Evolutionary conservation across 805 yeast genomes (phyloP).

Genomic region (Sungouiella blattae): DNA sequence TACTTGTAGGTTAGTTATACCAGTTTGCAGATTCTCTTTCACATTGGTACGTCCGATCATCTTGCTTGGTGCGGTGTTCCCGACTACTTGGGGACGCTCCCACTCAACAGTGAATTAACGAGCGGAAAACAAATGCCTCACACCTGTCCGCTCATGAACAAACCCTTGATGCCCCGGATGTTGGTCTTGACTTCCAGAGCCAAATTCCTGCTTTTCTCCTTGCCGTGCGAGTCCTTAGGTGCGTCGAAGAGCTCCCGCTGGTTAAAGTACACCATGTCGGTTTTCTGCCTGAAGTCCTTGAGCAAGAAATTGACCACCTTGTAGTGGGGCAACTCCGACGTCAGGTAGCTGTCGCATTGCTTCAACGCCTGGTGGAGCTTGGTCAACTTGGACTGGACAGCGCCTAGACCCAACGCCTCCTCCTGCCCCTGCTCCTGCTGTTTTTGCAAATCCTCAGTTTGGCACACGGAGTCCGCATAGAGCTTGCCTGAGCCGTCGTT

Average conservation of each 20-base stretch:
- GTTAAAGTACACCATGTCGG: conserved; percentile 34
- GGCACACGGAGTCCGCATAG: conserved; percentile 36
- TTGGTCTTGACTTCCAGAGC: conserved; percentile 34
- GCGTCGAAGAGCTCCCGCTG: conserved; percentile 25
- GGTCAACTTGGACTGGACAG: conserved; percentile 21
- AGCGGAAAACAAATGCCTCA: too few relatives aligned
- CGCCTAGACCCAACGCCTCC: conserved; percentile 18
- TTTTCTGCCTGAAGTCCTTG: conserved; percentile 34
- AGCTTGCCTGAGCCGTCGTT: conserved; percentile 25
- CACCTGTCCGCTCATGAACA: conserved; percentile 41
- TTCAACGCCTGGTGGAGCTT: conserved; percentile 20
- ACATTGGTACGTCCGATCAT: too few relatives aligned
- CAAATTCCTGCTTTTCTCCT: conserved; percentile 19
- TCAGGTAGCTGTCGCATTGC: conserved; percentile 25
- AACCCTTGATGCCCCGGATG: conserved; percentile 41
- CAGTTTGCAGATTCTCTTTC: too few relatives aligned
- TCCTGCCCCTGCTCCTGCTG: conserved; percentile 16
- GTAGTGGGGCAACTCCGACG: conserved; percentile 31
- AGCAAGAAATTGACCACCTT: conserved; percentile 24
- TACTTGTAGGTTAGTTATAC: too few relatives aligned
- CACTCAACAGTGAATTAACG: too few relatives aligned
- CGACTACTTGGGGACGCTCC: too few relatives aligned
- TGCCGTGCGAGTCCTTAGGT: conserved; percentile 2
- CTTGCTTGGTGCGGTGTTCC: too few relatives aligned
- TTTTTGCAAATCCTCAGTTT: conserved; percentile 28